phyloP scores from a whole-genome alignment of 768 basidiomycete genomes.

The Trametes sanguinea region DNA sequence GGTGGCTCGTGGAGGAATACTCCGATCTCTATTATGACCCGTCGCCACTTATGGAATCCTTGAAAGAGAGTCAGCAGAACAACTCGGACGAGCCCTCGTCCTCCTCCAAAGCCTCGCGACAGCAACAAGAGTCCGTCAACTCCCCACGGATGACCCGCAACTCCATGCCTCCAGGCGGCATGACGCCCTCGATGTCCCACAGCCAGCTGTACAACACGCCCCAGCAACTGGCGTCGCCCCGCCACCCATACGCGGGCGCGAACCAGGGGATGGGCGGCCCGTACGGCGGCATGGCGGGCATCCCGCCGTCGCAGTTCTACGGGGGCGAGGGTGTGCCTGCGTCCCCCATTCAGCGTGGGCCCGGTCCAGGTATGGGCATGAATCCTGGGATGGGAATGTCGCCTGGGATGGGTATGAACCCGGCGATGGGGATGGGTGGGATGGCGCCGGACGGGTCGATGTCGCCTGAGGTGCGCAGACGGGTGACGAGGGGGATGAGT shows the following conservation, averaged over 20 bases:
- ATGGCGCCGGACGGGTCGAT: constrained; percentile 31
- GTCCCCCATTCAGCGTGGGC: constrained; percentile 21
- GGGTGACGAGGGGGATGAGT: constrained; percentile 30
- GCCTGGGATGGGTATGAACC: constrained; percentile 26
- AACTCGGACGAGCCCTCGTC: constrained; percentile 18
- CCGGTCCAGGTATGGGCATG: constrained; percentile 18
- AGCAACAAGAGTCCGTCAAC: constrained; percentile 18
- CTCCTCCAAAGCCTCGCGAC: constrained; percentile 5
- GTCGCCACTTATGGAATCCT: constrained; percentile 46
- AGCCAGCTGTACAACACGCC: constrained; percentile 17
- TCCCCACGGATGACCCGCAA: constrained; percentile 22
- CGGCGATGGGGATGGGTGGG: constrained; percentile 35
- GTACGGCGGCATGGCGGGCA: constrained; percentile 30
- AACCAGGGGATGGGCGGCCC: constrained; percentile 27
- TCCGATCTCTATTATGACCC: constrained; percentile 78
- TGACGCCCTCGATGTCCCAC: constrained; percentile 15
- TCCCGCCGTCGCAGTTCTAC: constrained; percentile 47
- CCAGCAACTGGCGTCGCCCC: constrained; percentile 24
- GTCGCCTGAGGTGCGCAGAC: constrained; percentile 30
- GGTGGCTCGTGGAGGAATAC: constrained; percentile 74
- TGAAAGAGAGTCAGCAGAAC: constrained; percentile 27
- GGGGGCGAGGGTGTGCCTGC: constrained; percentile 26
- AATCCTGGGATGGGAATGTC: constrained; percentile 25
- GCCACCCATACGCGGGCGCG: constrained; percentile 19
- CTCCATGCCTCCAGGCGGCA: constrained; percentile 16